phyloP scores from a whole-genome alignment of 2,329 filamentous ascomycete species.

The Aspergillus fischeri region DNA sequence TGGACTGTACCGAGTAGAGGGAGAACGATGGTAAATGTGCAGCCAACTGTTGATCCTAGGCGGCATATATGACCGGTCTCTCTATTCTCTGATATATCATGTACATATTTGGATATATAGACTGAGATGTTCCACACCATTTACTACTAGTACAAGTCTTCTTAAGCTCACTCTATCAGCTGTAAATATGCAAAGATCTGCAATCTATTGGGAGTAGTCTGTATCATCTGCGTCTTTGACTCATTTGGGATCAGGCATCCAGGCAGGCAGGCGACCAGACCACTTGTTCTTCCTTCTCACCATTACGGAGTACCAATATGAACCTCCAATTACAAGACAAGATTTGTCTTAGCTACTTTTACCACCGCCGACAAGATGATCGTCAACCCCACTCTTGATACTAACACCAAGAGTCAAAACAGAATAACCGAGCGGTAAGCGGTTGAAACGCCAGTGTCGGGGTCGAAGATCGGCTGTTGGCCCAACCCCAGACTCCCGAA shows the following conservation, averaged over 20 bases:
- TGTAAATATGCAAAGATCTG: background rate
- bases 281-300: background rate
- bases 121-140: background rate
- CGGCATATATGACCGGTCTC: background rate
- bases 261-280: background rate
- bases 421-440: constrained; percentile 8
- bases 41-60: background rate
- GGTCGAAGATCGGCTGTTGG: constrained; percentile 13
- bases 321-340: background rate
- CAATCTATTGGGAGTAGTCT: background rate
- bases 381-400: background rate
- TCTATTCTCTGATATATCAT: background rate
- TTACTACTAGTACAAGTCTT: background rate
- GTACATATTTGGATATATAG: background rate
- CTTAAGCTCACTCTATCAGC: background rate
- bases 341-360: background rate
- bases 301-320: background rate
- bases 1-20: constrained; percentile 50
- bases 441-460: constrained; percentile 9
- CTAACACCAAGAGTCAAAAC: background rate
- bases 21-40: constrained; percentile 27
- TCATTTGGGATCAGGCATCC: background rate
- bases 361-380: background rate
- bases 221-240: background rate
- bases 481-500: constrained; percentile 20